Percentiles rank a stretch among this genome's conserved stretches.
Conservation (phyloP, 1,139 yeast species). For the Williopsis jadinii region DNA sequence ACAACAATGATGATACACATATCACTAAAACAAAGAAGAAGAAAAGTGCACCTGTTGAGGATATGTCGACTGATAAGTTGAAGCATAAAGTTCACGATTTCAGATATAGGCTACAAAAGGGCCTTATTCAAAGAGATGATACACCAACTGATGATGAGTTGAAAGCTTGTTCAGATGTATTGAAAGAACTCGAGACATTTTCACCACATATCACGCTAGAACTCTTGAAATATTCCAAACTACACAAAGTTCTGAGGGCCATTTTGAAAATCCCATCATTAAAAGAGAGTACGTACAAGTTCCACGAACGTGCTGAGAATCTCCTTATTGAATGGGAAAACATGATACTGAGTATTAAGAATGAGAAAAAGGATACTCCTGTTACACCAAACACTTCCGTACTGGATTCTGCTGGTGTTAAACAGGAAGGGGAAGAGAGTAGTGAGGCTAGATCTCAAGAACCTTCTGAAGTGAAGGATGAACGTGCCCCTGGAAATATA, state of each 20-base stretch:
- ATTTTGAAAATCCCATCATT: slow-evolving; percentile 26
- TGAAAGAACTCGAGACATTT: slow-evolving; percentile 39
- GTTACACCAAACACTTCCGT: slow-evolving; percentile 8
- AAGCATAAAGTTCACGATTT: slow-evolving; percentile 9
- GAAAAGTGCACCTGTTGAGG: background rate
- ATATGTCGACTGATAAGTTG: background rate
- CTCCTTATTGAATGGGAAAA: slow-evolving; percentile 37
- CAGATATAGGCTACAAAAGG: slow-evolving; percentile 25
- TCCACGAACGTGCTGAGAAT: slow-evolving; percentile 40
- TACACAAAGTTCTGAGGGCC: slow-evolving; percentile 48
- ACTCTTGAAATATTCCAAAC: slow-evolving; percentile 36
- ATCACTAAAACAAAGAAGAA: background rate
- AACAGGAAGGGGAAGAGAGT: too few relatives aligned
- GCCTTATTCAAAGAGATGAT: slow-evolving; percentile 19
- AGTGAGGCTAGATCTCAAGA: too few relatives aligned
- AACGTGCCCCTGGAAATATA: too few relatives aligned
- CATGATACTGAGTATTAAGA: slow-evolving; percentile 7
- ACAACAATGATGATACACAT: background rate
- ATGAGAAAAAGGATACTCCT: slow-evolving; percentile 8
- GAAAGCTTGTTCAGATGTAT: slow-evolving; percentile 35
- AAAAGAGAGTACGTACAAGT: slow-evolving; percentile 24
- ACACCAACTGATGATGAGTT: slow-evolving; percentile 35
- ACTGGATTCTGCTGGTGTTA: too few relatives aligned
- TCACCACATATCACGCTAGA: slow-evolving; percentile 33
- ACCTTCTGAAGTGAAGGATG: too few relatives aligned